These are phyloP conservation scores for Colletotrichum lupini DNA, from an alignment of 2,329 filamentous ascomycete genomes.

Conservation along the genomic window DNA sequence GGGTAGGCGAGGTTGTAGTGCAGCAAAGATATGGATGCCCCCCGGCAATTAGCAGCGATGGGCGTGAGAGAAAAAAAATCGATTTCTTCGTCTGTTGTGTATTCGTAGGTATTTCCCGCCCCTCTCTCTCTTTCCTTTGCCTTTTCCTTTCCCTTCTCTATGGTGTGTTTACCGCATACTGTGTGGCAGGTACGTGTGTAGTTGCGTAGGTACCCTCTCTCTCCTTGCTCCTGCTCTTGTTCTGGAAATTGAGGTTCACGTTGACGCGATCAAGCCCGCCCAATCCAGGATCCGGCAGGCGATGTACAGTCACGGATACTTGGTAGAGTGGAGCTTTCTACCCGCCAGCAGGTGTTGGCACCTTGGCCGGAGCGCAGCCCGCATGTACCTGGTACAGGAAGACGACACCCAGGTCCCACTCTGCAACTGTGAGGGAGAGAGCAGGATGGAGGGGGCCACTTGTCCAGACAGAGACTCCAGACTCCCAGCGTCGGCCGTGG, in stretches of 20 bases:
- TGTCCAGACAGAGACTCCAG: not conserved
- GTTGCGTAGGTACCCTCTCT: not conserved
- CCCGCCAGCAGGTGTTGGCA: slow-evolving; percentile 10
- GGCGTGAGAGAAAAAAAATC: slow-evolving; percentile 2
- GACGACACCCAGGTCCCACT: not conserved
- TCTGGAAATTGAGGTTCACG: slow-evolving; percentile 34
- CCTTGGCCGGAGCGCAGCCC: slow-evolving; percentile 15
- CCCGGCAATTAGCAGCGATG: slow-evolving; percentile 18
- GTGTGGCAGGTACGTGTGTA: not conserved
- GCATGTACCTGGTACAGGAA: slow-evolving; percentile 19
- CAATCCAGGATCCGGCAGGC: slow-evolving; percentile 31
- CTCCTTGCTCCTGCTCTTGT: slow-evolving; percentile 10
- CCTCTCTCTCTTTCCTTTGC: not conserved
- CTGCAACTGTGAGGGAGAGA: not conserved
- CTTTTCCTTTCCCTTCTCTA: not conserved
- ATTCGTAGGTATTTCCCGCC: not conserved
- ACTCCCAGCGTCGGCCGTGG: not conserved
- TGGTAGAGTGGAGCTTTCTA: slow-evolving; percentile 4
- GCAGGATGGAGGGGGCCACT: not conserved
- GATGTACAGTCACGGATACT: slow-evolving; percentile 20
- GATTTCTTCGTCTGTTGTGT: not conserved
- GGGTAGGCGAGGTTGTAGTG: slow-evolving; percentile 15
- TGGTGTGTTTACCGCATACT: not conserved
- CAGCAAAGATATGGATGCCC: slow-evolving; percentile 17
- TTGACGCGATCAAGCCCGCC: slow-evolving; percentile 32